Evolutionary conservation across 2,329 filamentous ascomycete genomes (phyloP), one percentile per base, ranked within the genome.

Genomic region (Stemphylium lycopersici): DNA sequence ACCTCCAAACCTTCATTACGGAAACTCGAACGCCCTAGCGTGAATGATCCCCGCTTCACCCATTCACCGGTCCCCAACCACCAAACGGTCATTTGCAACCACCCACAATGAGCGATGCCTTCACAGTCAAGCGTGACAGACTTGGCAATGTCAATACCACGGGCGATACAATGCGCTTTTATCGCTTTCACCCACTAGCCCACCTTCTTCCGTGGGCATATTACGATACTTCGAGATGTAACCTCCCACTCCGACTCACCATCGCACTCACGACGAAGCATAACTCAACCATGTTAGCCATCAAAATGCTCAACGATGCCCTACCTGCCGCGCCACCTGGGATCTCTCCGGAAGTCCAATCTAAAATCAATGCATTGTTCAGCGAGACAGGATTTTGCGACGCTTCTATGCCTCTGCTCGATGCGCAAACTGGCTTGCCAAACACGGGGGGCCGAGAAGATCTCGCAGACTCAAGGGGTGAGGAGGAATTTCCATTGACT

Each of bases 301-400:
- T 42, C 18, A 11, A 16, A 5, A 20, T 2, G 22, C 16, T 12
- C 7, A 16, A 34, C 8, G n/a, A 36, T 13, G 33, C 31, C 24
- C 3, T 32, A 13, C 34, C 16, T 5, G 3, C 29, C 11, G 11
- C 1, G 10, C 45, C 38, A 2, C 44, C 3, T 15, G 32, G 18
- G 1, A 8, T 48, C 1, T 11, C 22, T 1, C 37, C n/a, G 1
- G 18, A 33, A 0, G n/a, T 6, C 0, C 18, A 46, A 0, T 6
- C 32, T 15, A 36, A 2, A 11, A 32, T 16, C 0, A 3, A n/a
- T 3, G 12, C 18, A 8, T 24, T 34, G 2, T 16, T 42, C 1
- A 1, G 8, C 8, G 13, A 26, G n/a, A 6, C 13, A 26, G 33
- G 4, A n/a, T 8, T 8, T 3, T 6, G 29, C 7, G n/a, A n/a